Evolutionary conservation across 2,329 filamentous ascomycete genomes (phyloP).

Genomic region (Fusarium mexicanum): DNA sequence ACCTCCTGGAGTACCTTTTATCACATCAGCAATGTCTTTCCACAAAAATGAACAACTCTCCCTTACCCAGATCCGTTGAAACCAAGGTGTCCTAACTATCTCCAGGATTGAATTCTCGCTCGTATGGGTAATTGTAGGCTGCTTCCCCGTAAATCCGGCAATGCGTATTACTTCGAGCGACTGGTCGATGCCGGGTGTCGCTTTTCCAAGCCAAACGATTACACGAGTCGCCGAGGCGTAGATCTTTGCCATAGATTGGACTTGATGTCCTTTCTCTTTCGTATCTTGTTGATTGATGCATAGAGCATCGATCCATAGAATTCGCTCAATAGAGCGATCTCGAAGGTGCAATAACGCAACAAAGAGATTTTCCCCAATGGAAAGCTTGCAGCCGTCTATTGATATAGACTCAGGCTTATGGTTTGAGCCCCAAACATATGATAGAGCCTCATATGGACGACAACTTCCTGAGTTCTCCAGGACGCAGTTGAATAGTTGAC

Average conservation of each 20-base stretch:
- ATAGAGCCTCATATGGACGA: not conserved
- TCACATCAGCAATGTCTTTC: not conserved
- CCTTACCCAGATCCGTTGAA: not conserved
- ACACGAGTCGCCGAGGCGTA: not conserved
- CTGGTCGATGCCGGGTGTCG: not conserved
- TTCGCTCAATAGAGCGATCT: not conserved
- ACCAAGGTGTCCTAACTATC: not conserved
- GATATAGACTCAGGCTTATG: not conserved
- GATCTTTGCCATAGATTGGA: not conserved
- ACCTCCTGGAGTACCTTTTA: not conserved
- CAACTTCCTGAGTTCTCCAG: not conserved
- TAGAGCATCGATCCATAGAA: not conserved
- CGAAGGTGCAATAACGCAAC: not conserved
- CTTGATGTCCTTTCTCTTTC: not conserved
- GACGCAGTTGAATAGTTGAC: not conserved
- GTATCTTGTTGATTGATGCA: not conserved
- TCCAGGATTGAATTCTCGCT: not conserved
- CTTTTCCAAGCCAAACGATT: not conserved
- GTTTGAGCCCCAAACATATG: not conserved
- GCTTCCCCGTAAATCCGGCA: not conserved
- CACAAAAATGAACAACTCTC: too few species aligned
- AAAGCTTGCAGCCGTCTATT: not conserved
- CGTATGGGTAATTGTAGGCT: not conserved
- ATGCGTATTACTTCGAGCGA: not conserved
- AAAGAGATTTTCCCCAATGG: not conserved